phyloP scores from a whole-genome alignment of 73 alveolate genomes.

The Tetrahymena malaccensis region DNA sequence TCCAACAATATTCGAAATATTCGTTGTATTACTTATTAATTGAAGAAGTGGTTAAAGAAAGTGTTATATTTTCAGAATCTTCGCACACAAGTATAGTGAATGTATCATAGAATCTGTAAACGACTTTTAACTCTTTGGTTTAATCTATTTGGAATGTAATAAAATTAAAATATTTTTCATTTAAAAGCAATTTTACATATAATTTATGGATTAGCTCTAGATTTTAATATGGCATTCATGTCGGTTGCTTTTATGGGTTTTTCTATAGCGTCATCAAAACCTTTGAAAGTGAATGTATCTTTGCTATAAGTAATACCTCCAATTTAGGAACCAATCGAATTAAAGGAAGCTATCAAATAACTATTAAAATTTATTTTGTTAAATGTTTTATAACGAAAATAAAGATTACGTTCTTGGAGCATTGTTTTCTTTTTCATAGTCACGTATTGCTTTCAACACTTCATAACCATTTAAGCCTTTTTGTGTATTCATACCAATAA shows the following conservation, averaged over 20 bases:
- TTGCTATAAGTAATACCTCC: background rate
- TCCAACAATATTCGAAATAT: background rate
- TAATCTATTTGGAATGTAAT: background rate
- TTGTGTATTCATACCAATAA: background rate
- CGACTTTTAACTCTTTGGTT: background rate
- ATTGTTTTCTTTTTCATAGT: background rate
- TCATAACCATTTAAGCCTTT: background rate
- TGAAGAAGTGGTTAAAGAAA: background rate
- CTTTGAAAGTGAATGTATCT: background rate
- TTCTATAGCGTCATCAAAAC: background rate
- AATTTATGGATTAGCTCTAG: background rate
- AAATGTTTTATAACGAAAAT: background rate
- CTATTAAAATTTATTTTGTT: background rate
- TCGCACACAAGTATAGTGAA: background rate
- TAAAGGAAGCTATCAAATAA: background rate
- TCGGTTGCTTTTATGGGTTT: background rate
- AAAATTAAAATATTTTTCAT: background rate
- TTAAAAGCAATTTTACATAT: background rate
- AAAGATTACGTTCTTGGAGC: background rate
- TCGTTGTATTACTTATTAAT: background rate
- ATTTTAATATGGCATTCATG: background rate
- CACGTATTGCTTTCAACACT: background rate
- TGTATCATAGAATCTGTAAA: background rate
- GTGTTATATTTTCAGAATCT: background rate
- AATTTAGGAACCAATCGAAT: background rate